Percentiles rank a stretch among this genome's conserved stretches.
These are phyloP conservation scores for Coniferiporia weirii DNA, from an alignment of 1,284 basidiomycete genomes.

Conservation along the genomic window DNA sequence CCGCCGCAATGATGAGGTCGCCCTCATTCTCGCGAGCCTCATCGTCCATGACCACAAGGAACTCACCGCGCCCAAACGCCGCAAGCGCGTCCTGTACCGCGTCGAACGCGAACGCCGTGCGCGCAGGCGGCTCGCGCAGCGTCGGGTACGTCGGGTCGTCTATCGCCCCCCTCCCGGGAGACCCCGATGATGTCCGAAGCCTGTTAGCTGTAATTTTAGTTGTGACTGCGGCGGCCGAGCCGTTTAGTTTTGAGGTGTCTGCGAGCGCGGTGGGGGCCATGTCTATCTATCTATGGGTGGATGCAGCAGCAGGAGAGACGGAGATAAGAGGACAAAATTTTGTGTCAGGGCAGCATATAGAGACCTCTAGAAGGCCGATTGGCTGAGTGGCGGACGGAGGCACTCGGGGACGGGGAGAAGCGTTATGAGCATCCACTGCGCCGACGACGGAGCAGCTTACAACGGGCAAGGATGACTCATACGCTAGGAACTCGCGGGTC, in stretches of 20 bases:
- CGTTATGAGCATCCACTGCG: not conserved
- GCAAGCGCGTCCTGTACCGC: slow-evolving; percentile 74
- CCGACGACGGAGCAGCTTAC: not conserved
- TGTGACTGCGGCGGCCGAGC: not conserved
- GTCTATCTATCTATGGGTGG: not conserved
- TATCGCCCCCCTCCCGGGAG: too few species aligned
- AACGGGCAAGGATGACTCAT: too few species aligned
- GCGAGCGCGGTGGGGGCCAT: not conserved
- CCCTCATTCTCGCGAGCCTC: slow-evolving; percentile 93
- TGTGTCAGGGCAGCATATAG: not conserved
- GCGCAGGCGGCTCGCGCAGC: not conserved
- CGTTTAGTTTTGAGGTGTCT: not conserved
- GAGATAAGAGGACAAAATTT: not conserved
- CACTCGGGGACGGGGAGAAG: too few species aligned
- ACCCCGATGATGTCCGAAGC: not conserved
- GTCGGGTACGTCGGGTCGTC: slow-evolving; percentile 17
- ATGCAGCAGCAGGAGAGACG: not conserved
- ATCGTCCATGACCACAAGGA: slow-evolving; percentile 95
- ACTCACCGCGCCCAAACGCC: slow-evolving; percentile 80
- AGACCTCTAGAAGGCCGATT: too few species aligned
- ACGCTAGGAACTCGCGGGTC: too few species aligned
- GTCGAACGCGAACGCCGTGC: slow-evolving; percentile 44
- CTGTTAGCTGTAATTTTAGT: not conserved
- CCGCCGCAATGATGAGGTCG: slow-evolving; percentile 84
- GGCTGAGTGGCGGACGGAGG: too few species aligned